These are phyloP conservation scores for Trichoderma reesei DNA, from an alignment of 495 filamentous ascomycete genomes.

Conservation along the genomic window DNA sequence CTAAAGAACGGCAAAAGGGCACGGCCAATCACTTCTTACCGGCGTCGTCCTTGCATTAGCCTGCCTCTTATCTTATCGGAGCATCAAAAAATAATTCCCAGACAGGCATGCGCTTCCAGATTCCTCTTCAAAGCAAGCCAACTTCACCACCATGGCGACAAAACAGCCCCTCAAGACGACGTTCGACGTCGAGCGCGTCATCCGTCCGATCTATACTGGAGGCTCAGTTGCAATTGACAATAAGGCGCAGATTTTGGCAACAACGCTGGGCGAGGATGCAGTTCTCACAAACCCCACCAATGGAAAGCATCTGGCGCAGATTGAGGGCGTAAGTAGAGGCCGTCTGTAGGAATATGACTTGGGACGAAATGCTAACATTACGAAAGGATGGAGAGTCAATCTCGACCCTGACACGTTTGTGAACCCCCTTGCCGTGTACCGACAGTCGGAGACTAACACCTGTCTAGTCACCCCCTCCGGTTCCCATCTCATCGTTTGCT, in stretches of 20 bases:
- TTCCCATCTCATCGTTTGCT: constrained; percentile 82
- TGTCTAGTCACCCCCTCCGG: constrained; percentile 63
- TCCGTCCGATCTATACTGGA: constrained; percentile 90
- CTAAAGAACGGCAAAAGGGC: no score
- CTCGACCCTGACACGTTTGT: constrained; percentile 56
- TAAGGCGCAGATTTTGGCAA: constrained; percentile 73
- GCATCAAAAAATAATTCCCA: neutral
- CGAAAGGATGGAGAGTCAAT: constrained; percentile 82
- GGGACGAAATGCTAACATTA: neutral
- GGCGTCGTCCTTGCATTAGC: neutral
- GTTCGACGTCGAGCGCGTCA: constrained; percentile 68
- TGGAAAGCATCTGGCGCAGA: constrained; percentile 68
- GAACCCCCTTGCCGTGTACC: no score
- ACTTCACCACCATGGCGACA: constrained; percentile 33
- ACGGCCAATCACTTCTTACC: neutral
- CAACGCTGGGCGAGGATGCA: constrained; percentile 80
- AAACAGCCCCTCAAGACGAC: constrained; percentile 59
- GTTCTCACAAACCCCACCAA: constrained; percentile 77
- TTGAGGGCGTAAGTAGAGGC: constrained; percentile 70
- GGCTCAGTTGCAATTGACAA: constrained; percentile 76
- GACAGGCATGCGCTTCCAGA: neutral
- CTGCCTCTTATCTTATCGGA: neutral
- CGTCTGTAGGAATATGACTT: neutral
- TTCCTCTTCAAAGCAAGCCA: neutral
- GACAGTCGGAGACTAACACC: constrained; percentile 15